Evolutionary conservation across 1,284 basidiomycete genomes (phyloP), one percentile per base, ranked within the genome.

Genomic region (Taiwanofungus camphoratus): DNA sequence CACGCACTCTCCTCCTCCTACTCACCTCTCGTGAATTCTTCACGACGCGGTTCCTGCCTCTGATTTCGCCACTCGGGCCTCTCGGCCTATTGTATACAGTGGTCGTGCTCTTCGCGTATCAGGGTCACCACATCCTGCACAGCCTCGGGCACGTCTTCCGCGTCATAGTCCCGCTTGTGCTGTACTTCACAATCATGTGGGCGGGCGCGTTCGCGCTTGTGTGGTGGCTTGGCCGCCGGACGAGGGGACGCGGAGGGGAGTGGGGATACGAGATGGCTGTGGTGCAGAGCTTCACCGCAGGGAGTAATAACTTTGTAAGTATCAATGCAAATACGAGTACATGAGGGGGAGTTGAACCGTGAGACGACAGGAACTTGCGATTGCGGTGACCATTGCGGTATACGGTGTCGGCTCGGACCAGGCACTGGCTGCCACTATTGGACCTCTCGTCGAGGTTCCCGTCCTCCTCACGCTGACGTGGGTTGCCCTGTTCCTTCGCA

Each of bases 111-210:
- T 89, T 91, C 58, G 86, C 85, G 3, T 81, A 80, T 57, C 86
- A 82, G 57, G 69, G 67, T 2, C 60, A 74, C 39, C 71, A 74
- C 38, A 82, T 87, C 50, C 57, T 83, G 1, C 70, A 74, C 51
- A 81, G 87, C 58, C 68, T 90, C 37, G 79, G 85, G 1, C 73
- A 75, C 4, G 83, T 88, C 1, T 88, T 90, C 63, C 75, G 87
- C 9, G 78, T 86, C 1, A 79, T 87, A 50, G 88, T 91, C 2
- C 90, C 90, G 0, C 75, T 91, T 63, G 66, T 87, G 23, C 62
- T 86, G 26, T 92, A 92, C 65, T 92, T 92, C 58, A 52, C 75
- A 19, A 64, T 91, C 59, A 87, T 91, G 77, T 92, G 87, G 86
- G 69, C 68, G 2, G 61, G 67, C 1, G 74, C 81, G 0, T 89